phyloP scores from a whole-genome alignment of 768 basidiomycete species.

The Boletus rubropictus region DNA sequence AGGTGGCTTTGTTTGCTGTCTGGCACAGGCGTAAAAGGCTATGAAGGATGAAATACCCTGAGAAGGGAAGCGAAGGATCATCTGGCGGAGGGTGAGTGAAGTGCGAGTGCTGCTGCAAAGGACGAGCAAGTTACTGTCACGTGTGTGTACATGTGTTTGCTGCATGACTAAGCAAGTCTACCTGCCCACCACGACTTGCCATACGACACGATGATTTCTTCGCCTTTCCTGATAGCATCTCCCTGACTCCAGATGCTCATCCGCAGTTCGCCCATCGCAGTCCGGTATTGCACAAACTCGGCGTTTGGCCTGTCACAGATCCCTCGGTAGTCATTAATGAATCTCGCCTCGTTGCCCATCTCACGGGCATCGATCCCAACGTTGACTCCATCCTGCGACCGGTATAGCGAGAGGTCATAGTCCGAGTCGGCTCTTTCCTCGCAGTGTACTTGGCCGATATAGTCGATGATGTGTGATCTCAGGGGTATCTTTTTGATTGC shows the following conservation, averaged over 20 bases:
- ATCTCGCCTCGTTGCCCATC: constrained; percentile 83
- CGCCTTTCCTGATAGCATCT: constrained; percentile 63
- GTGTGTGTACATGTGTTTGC: constrained; percentile 21
- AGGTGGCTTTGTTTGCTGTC: constrained; percentile 29
- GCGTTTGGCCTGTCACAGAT: constrained; percentile 66
- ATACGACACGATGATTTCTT: constrained; percentile 84
- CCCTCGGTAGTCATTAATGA: constrained; percentile 88
- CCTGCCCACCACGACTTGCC: constrained; percentile 81
- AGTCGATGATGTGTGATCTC: constrained; percentile 68
- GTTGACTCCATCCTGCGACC: constrained; percentile 47
- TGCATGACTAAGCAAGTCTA: constrained; percentile 17
- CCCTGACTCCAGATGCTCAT: constrained; percentile 72
- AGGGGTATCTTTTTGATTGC: constrained; percentile 65
- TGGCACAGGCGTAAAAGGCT: constrained; percentile 53
- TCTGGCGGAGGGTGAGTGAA: constrained; percentile 24
- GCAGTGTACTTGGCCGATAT: constrained; percentile 79
- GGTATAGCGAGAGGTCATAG: constrained; percentile 82
- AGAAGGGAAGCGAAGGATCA: constrained; percentile 48
- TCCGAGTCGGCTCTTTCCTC: constrained; percentile 70
- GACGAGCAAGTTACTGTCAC: not conserved
- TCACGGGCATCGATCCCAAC: constrained; percentile 73
- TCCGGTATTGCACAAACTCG: constrained; percentile 55
- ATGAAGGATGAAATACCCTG: constrained; percentile 48
- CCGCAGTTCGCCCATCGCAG: constrained; percentile 52
- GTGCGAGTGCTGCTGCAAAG: not conserved